A percentile compares a stretch with the other conserved stretches of the same genome.
Conservation (phyloP, 1,139 yeast species). For the Yamadazyma conglobata region DNA sequence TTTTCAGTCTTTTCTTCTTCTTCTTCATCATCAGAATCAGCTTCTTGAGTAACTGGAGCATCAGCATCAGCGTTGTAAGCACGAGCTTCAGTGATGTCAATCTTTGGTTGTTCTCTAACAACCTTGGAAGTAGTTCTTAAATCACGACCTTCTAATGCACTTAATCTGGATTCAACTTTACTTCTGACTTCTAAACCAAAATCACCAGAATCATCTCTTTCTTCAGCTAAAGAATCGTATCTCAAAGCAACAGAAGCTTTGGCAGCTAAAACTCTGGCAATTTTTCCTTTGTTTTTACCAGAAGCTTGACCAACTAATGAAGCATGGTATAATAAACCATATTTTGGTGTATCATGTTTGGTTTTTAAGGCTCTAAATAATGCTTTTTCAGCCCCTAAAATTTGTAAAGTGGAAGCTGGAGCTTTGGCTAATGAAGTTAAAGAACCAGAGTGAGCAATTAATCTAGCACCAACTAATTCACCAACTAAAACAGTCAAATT, state of each 20-base stretch:
- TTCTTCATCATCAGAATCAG: conserved; percentile 46
- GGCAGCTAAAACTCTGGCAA: conserved; percentile 98
- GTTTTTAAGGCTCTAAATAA: conserved; percentile 97
- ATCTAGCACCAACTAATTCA: conserved; percentile 97
- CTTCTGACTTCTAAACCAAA: conserved; percentile 89
- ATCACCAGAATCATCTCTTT: conserved; percentile 92
- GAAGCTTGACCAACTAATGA: conserved; percentile 95
- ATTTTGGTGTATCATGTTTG: conserved; percentile 97
- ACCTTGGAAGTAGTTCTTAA: conserved; percentile 78
- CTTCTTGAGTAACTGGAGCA: conserved; percentile 43
- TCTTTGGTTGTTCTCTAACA: conserved; percentile 74
- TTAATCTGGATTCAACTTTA: conserved; percentile 91
- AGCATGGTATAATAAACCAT: conserved; percentile 96
- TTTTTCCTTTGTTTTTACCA: conserved; percentile 97
- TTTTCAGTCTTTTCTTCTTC: conserved; percentile 43
- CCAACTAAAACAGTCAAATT: conserved; percentile 95
- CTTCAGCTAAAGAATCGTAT: conserved; percentile 96
- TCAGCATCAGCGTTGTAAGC: conserved; percentile 96
- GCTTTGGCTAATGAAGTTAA: conserved; percentile 93
- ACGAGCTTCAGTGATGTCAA: conserved; percentile 77
- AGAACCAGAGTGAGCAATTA: conserved; percentile 97
- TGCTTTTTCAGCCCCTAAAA: conserved; percentile 98
- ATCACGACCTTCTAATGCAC: conserved; percentile 94
- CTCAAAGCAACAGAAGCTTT: conserved; percentile 96
- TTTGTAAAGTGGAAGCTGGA: conserved; percentile 98